Conservation (phyloP, 2,329 filamentous ascomycete species). For the Fusarium anthophilum region DNA sequence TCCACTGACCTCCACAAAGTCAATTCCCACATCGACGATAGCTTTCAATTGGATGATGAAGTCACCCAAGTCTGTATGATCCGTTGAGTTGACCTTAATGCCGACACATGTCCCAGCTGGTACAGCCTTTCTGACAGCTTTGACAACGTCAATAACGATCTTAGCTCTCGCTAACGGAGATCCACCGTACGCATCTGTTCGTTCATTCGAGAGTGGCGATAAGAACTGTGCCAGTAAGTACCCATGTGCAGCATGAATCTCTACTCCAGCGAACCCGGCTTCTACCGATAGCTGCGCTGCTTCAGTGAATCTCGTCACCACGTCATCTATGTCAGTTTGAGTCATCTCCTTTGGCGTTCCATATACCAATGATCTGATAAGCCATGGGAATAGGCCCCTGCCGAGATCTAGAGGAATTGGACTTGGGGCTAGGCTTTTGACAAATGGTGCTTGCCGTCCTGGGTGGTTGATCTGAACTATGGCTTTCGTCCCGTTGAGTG, state of each 20-base stretch:
- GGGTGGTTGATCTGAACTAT: background rate
- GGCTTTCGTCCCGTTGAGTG: background rate
- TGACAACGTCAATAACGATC: background rate
- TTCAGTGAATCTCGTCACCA: background rate
- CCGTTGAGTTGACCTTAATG: background rate
- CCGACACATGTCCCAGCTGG: background rate
- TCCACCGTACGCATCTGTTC: background rate
- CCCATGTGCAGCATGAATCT: background rate
- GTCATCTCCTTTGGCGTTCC: background rate
- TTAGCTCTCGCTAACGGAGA: background rate
- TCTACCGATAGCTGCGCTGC: background rate
- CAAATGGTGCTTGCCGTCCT: background rate
- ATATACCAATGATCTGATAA: background rate
- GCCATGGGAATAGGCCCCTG: background rate
- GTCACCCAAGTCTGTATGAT: background rate
- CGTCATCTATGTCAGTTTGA: background rate
- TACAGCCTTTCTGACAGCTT: background rate
- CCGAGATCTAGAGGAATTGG: background rate
- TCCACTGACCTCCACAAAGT: slow-evolving; percentile 2
- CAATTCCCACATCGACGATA: background rate
- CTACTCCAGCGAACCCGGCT: background rate
- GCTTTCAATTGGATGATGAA: background rate
- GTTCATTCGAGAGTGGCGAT: background rate
- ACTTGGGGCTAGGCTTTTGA: background rate
- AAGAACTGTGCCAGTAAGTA: background rate